These are phyloP conservation scores for Lonicera japonica DNA, from an alignment of 129 eudicot species.

Conservation along the genomic window DNA sequence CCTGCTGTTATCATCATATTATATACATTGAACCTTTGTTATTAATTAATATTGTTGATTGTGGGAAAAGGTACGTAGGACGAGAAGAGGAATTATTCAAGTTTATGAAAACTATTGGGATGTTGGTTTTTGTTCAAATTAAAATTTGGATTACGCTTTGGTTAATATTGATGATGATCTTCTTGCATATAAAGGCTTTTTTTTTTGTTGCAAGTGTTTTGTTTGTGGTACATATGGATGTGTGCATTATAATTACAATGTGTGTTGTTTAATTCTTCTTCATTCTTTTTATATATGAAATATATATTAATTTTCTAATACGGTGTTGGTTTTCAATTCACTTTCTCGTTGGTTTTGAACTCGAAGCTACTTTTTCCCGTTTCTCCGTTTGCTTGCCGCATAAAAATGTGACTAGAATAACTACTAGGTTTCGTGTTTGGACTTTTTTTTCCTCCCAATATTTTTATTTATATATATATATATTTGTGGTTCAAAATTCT, in stretches of 20 bases:
- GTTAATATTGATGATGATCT: background rate
- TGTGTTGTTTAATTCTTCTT: constrained; percentile 4
- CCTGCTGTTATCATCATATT: constrained; percentile 12
- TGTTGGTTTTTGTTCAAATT: constrained; percentile 23
- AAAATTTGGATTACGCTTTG: constrained; percentile 11
- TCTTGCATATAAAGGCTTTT: background rate
- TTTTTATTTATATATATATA: background rate
- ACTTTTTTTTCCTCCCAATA: constrained; percentile 5
- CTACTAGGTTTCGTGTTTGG: constrained; percentile 30
- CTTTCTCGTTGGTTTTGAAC: constrained; percentile 51
- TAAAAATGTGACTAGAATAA: constrained; percentile 10
- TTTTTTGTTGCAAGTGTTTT: constrained; percentile 8
- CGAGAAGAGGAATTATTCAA: constrained; percentile 10
- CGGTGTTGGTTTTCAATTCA: constrained; percentile 24
- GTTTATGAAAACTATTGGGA: constrained; percentile 1
- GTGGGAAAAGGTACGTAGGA: background rate
- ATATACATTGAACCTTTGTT: constrained; percentile 10
- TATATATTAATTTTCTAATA: constrained; percentile 6
- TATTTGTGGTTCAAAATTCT: background rate
- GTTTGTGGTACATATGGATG: constrained; percentile 39
- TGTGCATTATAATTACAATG: constrained; percentile 23
- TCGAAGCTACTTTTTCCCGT: constrained; percentile 60
- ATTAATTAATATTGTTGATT: too few species aligned
- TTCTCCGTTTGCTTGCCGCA: constrained; percentile 45
- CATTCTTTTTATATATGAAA: background rate